Percentiles rank a stretch among this genome's conserved stretches.
phyloP scores from a whole-genome alignment of 345 rosid species.

The Conringia planisiliqua region DNA sequence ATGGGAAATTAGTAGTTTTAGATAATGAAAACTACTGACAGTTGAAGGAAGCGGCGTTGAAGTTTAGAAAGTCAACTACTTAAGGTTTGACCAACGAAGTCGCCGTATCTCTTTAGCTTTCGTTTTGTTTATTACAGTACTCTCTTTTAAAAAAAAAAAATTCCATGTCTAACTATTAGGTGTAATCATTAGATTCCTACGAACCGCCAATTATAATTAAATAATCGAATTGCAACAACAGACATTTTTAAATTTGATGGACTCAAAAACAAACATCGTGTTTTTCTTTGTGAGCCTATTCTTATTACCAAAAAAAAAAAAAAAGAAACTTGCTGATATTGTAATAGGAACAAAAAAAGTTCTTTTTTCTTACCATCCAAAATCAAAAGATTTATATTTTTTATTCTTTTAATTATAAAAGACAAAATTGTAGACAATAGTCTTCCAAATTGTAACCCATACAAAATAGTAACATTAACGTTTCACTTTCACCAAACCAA shows the following conservation, averaged over 20 bases:
- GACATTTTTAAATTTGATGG: background rate
- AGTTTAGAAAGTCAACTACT: background rate
- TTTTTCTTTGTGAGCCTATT: background rate
- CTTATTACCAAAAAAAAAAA: background rate
- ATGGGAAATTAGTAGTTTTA: conserved; percentile 5
- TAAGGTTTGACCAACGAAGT: conserved; percentile 13
- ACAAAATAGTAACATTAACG: no score
- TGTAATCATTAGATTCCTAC: conserved; percentile 2
- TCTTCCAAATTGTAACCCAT: no score
- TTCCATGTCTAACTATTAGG: background rate
- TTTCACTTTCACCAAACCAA: no score
- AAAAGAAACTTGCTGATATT: background rate
- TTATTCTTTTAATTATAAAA: background rate
- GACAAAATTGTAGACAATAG: background rate
- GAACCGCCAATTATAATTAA: background rate
- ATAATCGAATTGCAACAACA: background rate
- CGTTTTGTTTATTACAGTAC: background rate
- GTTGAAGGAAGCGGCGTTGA: conserved; percentile 2
- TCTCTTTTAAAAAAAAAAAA: background rate
- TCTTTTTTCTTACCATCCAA: background rate
- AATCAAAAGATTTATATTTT: background rate
- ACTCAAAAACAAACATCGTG: background rate
- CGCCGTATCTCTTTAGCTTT: background rate
- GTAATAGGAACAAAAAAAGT: background rate
- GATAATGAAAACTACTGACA: conserved; percentile 5